Conservation (phyloP, 2,329 filamentous ascomycete genomes). For the Didymella segeticola region DNA sequence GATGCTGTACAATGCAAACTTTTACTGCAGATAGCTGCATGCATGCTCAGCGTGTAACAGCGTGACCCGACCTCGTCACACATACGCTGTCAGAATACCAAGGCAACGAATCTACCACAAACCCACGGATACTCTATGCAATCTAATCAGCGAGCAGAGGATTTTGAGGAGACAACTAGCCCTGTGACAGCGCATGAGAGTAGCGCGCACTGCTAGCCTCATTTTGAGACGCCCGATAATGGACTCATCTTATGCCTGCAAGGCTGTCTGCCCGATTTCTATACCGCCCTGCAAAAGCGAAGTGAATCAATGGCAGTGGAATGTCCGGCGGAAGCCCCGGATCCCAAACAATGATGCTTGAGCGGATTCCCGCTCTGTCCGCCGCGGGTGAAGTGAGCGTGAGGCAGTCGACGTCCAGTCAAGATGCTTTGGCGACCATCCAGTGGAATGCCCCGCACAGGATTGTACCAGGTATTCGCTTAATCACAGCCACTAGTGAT, state of each 20-base stretch:
- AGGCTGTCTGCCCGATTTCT: not conserved
- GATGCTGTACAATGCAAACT: not conserved
- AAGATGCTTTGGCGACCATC: too few species aligned
- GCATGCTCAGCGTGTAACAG: not conserved
- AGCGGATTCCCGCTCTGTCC: not conserved
- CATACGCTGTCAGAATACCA: not conserved
- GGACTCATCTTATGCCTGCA: too few species aligned
- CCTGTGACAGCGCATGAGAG: not conserved
- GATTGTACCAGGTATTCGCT: not conserved
- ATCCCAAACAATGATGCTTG: not conserved
- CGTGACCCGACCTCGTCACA: not conserved
- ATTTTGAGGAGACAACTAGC: not conserved
- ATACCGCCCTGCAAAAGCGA: not conserved
- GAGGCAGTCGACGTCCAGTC: too few species aligned
- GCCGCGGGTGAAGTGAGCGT: too few species aligned
- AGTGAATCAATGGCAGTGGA: not conserved
- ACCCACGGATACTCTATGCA: not conserved
- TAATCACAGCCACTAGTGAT: not conserved
- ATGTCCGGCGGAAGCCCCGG: too few species aligned
- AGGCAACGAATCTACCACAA: not conserved
- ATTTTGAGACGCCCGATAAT: too few species aligned
- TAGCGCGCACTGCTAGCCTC: too few species aligned
- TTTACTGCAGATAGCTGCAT: not conserved
- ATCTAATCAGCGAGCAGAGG: not conserved
- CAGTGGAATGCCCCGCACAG: too few species aligned